Percentiles rank a stretch among this genome's conserved stretches.
These are phyloP conservation scores for Fusarium euwallaceae DNA, from an alignment of 2,329 filamentous ascomycete species.

Conservation along the genomic window DNA sequence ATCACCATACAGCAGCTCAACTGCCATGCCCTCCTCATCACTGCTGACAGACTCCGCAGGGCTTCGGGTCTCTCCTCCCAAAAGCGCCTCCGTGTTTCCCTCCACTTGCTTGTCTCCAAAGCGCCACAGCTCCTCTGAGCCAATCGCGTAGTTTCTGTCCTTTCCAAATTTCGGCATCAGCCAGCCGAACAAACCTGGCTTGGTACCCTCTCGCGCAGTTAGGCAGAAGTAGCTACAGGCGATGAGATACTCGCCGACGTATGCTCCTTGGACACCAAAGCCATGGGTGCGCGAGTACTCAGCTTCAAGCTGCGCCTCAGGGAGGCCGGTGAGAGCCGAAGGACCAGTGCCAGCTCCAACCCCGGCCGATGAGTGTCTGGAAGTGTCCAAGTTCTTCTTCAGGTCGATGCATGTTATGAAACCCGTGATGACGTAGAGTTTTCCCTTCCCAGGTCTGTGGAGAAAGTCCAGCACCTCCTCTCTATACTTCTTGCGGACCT, in stretches of 20 bases:
- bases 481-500: neutral
- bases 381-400: neutral
- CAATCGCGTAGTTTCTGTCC: neutral
- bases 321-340: neutral
- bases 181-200: neutral
- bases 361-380: neutral
- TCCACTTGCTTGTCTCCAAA: neutral
- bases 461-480: neutral
- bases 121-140: neutral
- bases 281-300: neutral
- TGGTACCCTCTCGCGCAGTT: neutral
- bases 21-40: neutral
- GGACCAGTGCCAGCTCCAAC: neutral
- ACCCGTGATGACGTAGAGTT: neutral
- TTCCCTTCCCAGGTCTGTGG: neutral
- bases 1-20: neutral
- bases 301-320: neutral
- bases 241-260: conserved; percentile 5
- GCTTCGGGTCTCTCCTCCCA: neutral
- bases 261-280: neutral
- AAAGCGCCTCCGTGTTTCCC: neutral
- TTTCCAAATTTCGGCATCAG: neutral
- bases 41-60: neutral
- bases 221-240: neutral
- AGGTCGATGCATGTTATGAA: conserved; percentile 7